These are phyloP conservation scores for Dendrocalamus sinicus DNA, from an alignment of 176 grass and related monocot species.

Conservation along the genomic window DNA sequence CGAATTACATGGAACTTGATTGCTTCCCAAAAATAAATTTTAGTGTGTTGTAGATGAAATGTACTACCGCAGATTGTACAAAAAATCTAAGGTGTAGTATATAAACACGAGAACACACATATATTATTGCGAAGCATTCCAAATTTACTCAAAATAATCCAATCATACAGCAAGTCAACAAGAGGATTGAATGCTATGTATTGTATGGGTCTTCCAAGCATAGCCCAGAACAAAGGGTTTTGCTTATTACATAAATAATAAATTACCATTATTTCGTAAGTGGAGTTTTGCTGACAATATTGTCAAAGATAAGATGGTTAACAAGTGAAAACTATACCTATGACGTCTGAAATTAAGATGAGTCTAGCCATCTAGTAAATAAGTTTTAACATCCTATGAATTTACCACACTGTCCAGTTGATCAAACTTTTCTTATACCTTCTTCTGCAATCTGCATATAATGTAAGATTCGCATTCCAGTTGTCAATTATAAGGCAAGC, in stretches of 20 bases:
- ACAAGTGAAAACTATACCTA: slow-evolving; percentile 1
- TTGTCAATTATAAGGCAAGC: slow-evolving; percentile 8
- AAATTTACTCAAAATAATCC: slow-evolving; percentile 9
- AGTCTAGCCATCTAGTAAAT: too few relatives aligned
- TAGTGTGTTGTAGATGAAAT: neutral
- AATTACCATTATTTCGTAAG: neutral
- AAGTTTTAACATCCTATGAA: neutral
- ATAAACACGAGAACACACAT: neutral
- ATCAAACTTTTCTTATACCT: slow-evolving; percentile 20
- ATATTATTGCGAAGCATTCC: neutral
- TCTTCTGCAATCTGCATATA: neutral
- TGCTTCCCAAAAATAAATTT: slow-evolving; percentile 16
- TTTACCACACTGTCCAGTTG: neutral
- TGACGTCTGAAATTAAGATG: neutral
- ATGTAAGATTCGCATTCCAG: slow-evolving; percentile 1
- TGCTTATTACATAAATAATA: neutral
- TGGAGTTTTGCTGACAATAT: slow-evolving; percentile 17
- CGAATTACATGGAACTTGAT: neutral
- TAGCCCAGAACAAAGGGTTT: neutral
- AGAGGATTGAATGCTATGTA: neutral
- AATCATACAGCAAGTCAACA: neutral
- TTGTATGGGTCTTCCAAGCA: neutral
- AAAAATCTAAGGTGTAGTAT: neutral
- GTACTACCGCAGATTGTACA: neutral
- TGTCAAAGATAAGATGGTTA: neutral